phyloP scores from a whole-genome alignment of 495 filamentous ascomycete species.

The Pseudoneurospora amorphoporcata region DNA sequence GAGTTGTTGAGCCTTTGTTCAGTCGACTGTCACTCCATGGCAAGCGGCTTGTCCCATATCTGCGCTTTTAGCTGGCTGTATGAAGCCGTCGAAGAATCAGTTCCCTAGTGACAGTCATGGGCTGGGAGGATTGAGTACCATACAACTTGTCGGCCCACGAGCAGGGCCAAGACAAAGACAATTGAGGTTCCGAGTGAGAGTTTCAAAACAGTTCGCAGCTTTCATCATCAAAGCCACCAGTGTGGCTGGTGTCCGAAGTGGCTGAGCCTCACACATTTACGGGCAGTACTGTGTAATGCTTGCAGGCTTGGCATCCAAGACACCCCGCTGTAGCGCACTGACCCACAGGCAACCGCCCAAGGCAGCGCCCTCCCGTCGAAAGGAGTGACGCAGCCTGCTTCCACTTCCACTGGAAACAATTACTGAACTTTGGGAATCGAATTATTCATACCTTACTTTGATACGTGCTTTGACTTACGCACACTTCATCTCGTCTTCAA shows the following conservation, averaged over 20 bases:
- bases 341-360: background rate
- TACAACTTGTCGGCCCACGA: background rate
- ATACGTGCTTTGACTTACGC: background rate
- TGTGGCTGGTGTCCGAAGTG: background rate
- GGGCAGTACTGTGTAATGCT: background rate
- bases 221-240: no score
- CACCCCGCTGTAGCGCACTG: background rate
- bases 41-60: background rate
- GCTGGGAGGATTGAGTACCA: background rate
- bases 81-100: background rate
- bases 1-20: background rate
- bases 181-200: background rate
- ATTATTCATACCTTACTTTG: background rate
- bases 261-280: background rate
- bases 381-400: conserved; percentile 9
- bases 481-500: conserved; percentile 17
- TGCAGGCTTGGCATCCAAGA: background rate
- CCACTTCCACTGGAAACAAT: background rate
- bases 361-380: background rate
- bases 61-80: background rate
- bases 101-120: background rate
- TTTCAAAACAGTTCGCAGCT: background rate
- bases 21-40: background rate
- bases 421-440: background rate
- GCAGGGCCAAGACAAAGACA: background rate